Evolutionary conservation across 1,284 basidiomycete genomes (phyloP).

Genomic region (Leccinum insigne): DNA sequence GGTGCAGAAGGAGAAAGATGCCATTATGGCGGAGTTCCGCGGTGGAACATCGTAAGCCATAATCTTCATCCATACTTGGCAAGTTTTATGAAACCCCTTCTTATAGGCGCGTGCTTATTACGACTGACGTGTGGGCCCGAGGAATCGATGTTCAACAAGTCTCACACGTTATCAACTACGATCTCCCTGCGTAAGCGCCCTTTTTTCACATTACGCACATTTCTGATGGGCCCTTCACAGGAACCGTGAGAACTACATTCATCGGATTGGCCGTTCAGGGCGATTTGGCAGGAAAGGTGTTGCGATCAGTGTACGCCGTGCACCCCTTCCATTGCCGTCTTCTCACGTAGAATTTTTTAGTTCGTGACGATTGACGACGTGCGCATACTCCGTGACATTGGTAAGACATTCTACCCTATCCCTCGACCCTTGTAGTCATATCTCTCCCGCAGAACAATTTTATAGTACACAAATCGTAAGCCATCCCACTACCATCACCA

Average conservation of each 20-base stretch:
- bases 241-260: slow-evolving; percentile 99
- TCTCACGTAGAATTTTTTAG: slow-evolving; percentile 40
- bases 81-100: slow-evolving; percentile 10
- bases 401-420: slow-evolving; percentile 42
- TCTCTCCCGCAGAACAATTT: slow-evolving; percentile 65
- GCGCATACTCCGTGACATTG: slow-evolving; percentile 88
- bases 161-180: slow-evolving; percentile 98
- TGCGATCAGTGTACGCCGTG: slow-evolving; percentile 74
- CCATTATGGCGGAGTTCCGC: slow-evolving; percentile 99
- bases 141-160: slow-evolving; percentile 99
- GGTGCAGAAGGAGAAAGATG: slow-evolving; percentile 98
- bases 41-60: slow-evolving; percentile 82
- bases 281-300: slow-evolving; percentile 96
- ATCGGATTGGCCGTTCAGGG: slow-evolving; percentile 95
- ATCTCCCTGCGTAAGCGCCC: slow-evolving; percentile 79
- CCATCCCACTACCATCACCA: slow-evolving; percentile 19
- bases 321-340: slow-evolving; percentile 1
- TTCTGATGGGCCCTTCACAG: slow-evolving; percentile 38
- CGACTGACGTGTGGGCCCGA: slow-evolving; percentile 98
- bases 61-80: slow-evolving; percentile 10
- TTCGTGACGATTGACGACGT: slow-evolving; percentile 93
- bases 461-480: slow-evolving; percentile 87
- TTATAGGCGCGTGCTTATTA: slow-evolving; percentile 87
- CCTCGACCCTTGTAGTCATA: slow-evolving; percentile 11
- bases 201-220: slow-evolving; percentile 9